Percentiles rank a stretch among this genome's conserved stretches.
Evolutionary conservation across 805 yeast species (phyloP).

Genomic region (Wickerhamiella dianesei): DNA sequence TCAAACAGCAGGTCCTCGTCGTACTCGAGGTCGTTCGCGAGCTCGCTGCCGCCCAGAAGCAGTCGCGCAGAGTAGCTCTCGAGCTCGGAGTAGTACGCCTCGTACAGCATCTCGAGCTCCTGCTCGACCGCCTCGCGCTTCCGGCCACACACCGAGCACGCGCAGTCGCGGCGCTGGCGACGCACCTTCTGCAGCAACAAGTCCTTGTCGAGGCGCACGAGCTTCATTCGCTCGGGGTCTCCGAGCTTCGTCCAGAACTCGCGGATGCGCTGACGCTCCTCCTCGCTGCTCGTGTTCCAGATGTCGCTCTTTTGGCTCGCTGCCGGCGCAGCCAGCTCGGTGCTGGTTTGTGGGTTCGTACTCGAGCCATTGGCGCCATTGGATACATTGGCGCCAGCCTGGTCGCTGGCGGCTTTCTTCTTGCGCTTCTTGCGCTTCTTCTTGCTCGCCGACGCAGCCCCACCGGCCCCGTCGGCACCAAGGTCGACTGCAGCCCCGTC

Average conservation of each 20-base stretch:
- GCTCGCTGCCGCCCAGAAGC: constrained; percentile 3
- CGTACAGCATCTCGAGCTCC: constrained; percentile 62
- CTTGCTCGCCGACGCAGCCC: not conserved
- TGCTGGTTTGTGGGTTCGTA: too few relatives aligned
- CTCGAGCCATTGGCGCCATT: not conserved
- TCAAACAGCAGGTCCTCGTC: not conserved
- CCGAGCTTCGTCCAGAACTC: constrained; percentile 55
- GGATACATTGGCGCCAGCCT: constrained; percentile 1
- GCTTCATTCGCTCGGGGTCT: constrained; percentile 44
- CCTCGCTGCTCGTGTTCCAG: constrained; percentile 36
- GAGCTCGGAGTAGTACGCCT: constrained; percentile 46
- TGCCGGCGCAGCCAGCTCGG: not conserved
- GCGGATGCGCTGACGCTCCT: constrained; percentile 38
- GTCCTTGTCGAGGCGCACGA: constrained; percentile 54
- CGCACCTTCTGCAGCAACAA: constrained; percentile 53
- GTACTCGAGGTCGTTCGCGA: not conserved
- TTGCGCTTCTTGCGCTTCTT: constrained; percentile 14
- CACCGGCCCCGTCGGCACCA: constrained; percentile 1
- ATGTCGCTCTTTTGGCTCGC: constrained; percentile 1
- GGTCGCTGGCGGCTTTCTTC: too few relatives aligned
- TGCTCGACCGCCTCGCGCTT: constrained; percentile 58
- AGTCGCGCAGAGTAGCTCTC: constrained; percentile 18
- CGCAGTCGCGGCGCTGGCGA: constrained; percentile 44
- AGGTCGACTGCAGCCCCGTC: constrained; percentile 1
- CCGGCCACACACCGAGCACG: constrained; percentile 67